Evolutionary conservation across 1,139 yeast genomes (phyloP).

Genomic region (Sugiyamaella sp.): DNA sequence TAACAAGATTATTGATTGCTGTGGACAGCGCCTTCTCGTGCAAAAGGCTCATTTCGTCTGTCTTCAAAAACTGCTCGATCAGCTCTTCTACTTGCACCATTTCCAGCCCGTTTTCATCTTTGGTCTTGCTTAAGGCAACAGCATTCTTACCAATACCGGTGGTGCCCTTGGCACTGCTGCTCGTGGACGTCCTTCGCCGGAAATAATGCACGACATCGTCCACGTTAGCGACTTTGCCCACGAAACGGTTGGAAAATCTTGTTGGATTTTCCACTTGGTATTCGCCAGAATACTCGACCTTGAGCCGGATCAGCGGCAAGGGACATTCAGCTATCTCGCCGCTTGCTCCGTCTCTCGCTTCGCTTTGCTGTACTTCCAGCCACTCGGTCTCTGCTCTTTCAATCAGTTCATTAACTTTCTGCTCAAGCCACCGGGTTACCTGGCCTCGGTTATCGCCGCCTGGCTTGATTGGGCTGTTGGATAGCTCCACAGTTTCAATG

Average conservation of each 20-base stretch:
- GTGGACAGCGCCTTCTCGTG: slow-evolving; percentile 76
- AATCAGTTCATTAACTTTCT: slow-evolving; percentile 69
- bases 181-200: slow-evolving; percentile 45
- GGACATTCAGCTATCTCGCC: slow-evolving; percentile 47
- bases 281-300: slow-evolving; percentile 90
- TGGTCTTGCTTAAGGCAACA: slow-evolving; percentile 23
- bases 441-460: slow-evolving; percentile 65
- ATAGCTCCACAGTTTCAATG: slow-evolving; percentile 64
- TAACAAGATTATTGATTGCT: slow-evolving; percentile 72
- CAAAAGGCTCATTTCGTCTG: slow-evolving; percentile 67
- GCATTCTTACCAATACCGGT: slow-evolving; percentile 4
- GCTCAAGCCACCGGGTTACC: slow-evolving; percentile 61
- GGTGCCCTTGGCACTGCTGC: slow-evolving; percentile 4
- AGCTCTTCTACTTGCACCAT: slow-evolving; percentile 58
- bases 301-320: slow-evolving; percentile 75
- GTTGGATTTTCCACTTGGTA: slow-evolving; percentile 90
- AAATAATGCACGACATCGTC: slow-evolving; percentile 80
- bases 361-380: slow-evolving; percentile 39
- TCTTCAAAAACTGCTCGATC: slow-evolving; percentile 61
- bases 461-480: slow-evolving; percentile 57
- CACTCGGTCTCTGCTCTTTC: slow-evolving; percentile 58
- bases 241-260: slow-evolving; percentile 85
- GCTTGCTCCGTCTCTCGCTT: slow-evolving; percentile 32
- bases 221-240: slow-evolving; percentile 86
- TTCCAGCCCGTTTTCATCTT: slow-evolving; percentile 37